Evolutionary conservation across 2,329 filamentous ascomycete genomes (phyloP).

Genomic region (Aureobasidium sp.): DNA sequence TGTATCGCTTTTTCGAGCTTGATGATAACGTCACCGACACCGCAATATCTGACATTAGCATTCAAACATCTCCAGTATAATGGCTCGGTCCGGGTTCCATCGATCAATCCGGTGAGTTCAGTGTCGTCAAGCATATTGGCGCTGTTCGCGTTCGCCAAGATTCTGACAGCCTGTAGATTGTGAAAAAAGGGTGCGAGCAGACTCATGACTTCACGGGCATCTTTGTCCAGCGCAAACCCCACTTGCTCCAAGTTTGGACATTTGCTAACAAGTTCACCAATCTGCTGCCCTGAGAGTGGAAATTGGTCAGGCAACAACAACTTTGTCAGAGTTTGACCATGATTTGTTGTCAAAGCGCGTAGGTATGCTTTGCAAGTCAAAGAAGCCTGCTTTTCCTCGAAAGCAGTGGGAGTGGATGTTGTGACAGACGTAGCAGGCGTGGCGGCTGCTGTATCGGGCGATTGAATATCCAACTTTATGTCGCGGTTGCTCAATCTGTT

Average conservation of each 20-base stretch:
- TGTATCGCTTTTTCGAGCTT: slow-evolving; percentile 27
- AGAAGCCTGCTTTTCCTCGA: slow-evolving; percentile 30
- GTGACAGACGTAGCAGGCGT: neutral
- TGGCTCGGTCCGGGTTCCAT: slow-evolving; percentile 30
- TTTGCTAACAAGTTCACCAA: slow-evolving; percentile 46
- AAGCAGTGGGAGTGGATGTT: slow-evolving; percentile 17
- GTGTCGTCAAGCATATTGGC: slow-evolving; percentile 22
- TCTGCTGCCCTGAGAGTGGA: slow-evolving; percentile 42
- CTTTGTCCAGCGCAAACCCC: slow-evolving; percentile 51
- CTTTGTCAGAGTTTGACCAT: slow-evolving; percentile 47
- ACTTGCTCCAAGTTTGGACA: slow-evolving; percentile 56
- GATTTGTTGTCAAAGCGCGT: slow-evolving; percentile 43
- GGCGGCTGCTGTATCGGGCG: neutral
- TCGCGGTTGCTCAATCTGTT: slow-evolving; percentile 14
- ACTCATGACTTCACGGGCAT: slow-evolving; percentile 27
- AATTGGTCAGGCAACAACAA: slow-evolving; percentile 52
- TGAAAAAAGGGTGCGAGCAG: slow-evolving; percentile 32
- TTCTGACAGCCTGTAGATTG: slow-evolving; percentile 35
- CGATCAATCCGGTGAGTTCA: slow-evolving; percentile 6
- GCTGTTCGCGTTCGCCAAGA: slow-evolving; percentile 29
- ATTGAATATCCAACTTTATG: neutral
- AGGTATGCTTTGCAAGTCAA: slow-evolving; percentile 42
- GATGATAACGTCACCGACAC: slow-evolving; percentile 34
- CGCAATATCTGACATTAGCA: slow-evolving; percentile 30
- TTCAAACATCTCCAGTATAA: slow-evolving; percentile 29